Percentiles rank a stretch among this genome's conserved stretches.
phyloP scores from a whole-genome alignment of 148 eudicot species.

The Simmondsia chinensis region DNA sequence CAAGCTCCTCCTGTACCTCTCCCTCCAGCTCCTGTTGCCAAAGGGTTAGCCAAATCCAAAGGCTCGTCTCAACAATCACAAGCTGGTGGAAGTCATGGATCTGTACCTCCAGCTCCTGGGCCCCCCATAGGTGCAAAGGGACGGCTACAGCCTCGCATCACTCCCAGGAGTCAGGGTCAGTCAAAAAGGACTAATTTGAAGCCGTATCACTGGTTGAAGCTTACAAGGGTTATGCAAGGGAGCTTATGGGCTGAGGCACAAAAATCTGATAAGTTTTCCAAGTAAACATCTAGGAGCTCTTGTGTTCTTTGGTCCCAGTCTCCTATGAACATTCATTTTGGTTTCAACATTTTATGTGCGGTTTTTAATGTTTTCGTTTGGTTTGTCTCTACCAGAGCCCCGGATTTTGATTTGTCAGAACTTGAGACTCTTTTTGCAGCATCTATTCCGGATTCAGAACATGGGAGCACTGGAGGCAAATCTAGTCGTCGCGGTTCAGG shows the following conservation, averaged over 20 bases:
- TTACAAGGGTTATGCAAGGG: slow-evolving; percentile 74
- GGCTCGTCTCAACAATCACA: slow-evolving; percentile 20
- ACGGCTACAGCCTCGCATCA: slow-evolving; percentile 24
- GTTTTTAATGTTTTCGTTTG: not conserved
- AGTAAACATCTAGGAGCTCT: slow-evolving; percentile 49
- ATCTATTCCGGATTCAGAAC: slow-evolving; percentile 37
- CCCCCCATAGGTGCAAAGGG: slow-evolving; percentile 42
- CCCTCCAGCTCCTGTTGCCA: slow-evolving; percentile 43
- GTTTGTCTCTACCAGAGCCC: slow-evolving; percentile 40
- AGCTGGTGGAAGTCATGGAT: slow-evolving; percentile 30
- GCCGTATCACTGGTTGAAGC: slow-evolving; percentile 87
- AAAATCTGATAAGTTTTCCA: slow-evolving; percentile 68
- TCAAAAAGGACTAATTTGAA: slow-evolving; percentile 49
- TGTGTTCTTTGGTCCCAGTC: too few relatives aligned
- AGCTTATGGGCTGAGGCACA: slow-evolving; percentile 95
- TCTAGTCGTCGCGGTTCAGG: slow-evolving; percentile 44
- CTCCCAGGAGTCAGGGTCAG: slow-evolving; percentile 30
- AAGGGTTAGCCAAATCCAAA: slow-evolving; percentile 26
- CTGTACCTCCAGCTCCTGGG: slow-evolving; percentile 56
- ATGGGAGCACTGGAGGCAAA: slow-evolving; percentile 34
- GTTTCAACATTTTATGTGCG: not conserved
- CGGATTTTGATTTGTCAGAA: slow-evolving; percentile 77
- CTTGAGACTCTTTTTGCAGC: slow-evolving; percentile 88
- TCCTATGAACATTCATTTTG: too few relatives aligned
- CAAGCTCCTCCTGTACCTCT: slow-evolving; percentile 51